These are phyloP conservation scores for Coniella vitis DNA, from an alignment of 2,329 filamentous ascomycete genomes.

Conservation along the genomic window DNA sequence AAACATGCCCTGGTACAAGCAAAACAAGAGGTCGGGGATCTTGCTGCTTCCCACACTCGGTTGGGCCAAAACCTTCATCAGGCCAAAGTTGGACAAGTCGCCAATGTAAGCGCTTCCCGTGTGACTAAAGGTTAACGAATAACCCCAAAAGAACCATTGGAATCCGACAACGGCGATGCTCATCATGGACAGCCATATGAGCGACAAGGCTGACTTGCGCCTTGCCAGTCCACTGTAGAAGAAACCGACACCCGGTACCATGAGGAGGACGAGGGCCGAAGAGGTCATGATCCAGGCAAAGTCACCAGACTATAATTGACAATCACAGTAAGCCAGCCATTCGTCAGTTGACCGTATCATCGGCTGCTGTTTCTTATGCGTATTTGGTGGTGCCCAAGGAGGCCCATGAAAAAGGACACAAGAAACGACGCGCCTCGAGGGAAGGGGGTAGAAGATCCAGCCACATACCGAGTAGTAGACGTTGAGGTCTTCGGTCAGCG, in stretches of 20 bases:
- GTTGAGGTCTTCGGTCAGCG: conserved; percentile 65
- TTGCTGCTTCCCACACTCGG: conserved; percentile 66
- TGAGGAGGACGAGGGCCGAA: conserved; percentile 76
- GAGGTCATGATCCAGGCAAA: conserved; percentile 74
- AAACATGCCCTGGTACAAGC: conserved; percentile 84
- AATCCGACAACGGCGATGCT: conserved; percentile 73
- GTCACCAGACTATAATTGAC: conserved; percentile 59
- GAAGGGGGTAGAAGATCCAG: neutral
- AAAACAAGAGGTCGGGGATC: conserved; percentile 78
- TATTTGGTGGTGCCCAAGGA: no score
- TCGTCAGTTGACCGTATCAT: no score
- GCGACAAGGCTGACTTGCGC: conserved; percentile 79
- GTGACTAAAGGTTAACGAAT: conserved; percentile 78
- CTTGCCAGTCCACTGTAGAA: conserved; percentile 90
- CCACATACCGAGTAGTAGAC: conserved; percentile 67
- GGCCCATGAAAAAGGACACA: neutral
- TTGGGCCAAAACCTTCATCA: conserved; percentile 68
- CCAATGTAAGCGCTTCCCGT: conserved; percentile 72
- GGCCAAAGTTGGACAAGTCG: conserved; percentile 72
- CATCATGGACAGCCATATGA: conserved; percentile 82
- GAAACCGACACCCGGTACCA: conserved; percentile 91
- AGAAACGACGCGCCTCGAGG: neutral
- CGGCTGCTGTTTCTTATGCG: no score
- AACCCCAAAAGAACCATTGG: conserved; percentile 97
- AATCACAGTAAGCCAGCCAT: neutral